These are phyloP conservation scores for Liriodendron chinense DNA, from an alignment of 164 flowering plant species.

Conservation along the genomic window DNA sequence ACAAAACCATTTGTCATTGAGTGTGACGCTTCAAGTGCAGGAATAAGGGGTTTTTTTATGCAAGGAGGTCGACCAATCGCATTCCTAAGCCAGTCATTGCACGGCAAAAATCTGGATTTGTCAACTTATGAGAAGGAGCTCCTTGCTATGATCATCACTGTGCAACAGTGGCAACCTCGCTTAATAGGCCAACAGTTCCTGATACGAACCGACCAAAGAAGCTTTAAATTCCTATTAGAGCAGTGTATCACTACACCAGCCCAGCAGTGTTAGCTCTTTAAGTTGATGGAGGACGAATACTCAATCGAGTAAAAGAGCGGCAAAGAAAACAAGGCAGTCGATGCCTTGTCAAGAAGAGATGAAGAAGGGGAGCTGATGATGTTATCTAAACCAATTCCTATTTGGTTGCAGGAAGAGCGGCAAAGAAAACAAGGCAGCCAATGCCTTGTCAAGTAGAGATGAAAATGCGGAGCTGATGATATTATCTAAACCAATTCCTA, in stretches of 20 bases:
- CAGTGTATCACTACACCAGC: neutral
- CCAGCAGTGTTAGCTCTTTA: neutral
- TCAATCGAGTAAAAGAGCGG: neutral
- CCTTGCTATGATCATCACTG: neutral
- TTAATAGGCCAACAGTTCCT: neutral
- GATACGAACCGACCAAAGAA: neutral
- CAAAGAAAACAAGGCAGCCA: no score
- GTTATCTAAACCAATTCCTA: neutral
- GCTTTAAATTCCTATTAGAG: neutral
- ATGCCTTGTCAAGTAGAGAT: no score
- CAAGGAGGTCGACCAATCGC: neutral
- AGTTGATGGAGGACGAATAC: neutral
- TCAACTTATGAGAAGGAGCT: conserved; percentile 2
- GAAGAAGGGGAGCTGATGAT: neutral
- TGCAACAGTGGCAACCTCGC: neutral
- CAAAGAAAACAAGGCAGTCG: neutral
- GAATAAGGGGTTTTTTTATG: neutral
- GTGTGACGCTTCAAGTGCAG: neutral
- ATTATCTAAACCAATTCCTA: no score
- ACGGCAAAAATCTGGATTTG: neutral
- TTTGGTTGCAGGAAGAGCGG: no score
- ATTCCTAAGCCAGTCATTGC: neutral
- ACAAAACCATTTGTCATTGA: neutral
- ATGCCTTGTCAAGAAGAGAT: neutral
- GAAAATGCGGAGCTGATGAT: no score